Base-by-base conservation (phyloP, 441 rosid species). In the Theobroma grandiflorum region DNA sequence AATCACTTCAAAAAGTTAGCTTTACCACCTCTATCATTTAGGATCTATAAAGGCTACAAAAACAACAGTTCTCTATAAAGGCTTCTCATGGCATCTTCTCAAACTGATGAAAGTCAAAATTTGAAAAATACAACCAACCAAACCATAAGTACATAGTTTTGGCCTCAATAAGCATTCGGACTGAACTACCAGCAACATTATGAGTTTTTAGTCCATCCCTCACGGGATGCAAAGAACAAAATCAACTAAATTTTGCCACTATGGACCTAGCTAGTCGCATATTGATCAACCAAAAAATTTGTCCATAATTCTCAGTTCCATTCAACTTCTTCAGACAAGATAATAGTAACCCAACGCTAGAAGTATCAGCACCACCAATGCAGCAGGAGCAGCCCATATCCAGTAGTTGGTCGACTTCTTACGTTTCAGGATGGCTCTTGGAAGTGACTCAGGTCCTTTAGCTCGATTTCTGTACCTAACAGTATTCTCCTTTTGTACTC, bases 401-500 rank as follows among this genome's bases (percentile, higher is more conserved):
- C 94, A 93, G 79, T 92, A 91, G 88, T 89, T 89, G 18, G 85
- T 82, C 8, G 93, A 84, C 89, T 89, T 95, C 77, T 89, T 95
- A 82, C 89, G 89, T 90, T 87, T 95, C 72, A 90, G 70, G 61
- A 95, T 88, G 78, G 91, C 91, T 85, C 87, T 96, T 0, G 96
- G 94, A 66, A 89, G 85, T 5, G 87, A 75, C 38, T 93, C 96
- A 1, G 82, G 75, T 12, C 88, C 98, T 79, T 82, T 93, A 40
- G 81, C 35, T 26, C 91, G 89, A 76, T 61, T 76, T 82, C 95
- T 90, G 79, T 84, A 40, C 85, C 89, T 87, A 12, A 88, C 59
- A 6, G 82, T 8, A 6, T 68, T 89, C 87, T 90, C 95, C 86
- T 87, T 92, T 18, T 43, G 66, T 77, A 78, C 78, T 67, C 85